phyloP scores from a whole-genome alignment of 1,284 basidiomycete genomes.

The Naganishia sp. region DNA sequence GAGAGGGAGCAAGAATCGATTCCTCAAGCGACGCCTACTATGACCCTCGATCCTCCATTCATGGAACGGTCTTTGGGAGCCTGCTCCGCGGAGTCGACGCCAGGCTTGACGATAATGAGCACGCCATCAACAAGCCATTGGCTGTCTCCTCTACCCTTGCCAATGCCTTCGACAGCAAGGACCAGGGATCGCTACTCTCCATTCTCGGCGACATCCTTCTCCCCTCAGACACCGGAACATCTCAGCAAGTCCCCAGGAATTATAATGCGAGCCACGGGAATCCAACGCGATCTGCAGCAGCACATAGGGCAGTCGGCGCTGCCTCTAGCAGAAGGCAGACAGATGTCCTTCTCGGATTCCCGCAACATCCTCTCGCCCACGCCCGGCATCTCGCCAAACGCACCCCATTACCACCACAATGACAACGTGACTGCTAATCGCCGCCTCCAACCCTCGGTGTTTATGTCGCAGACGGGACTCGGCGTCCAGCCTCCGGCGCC shows the following conservation, averaged over 20 bases:
- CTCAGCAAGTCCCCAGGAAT: conserved; percentile 32
- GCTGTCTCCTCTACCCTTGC: conserved; percentile 33
- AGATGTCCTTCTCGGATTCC: conserved; percentile 19
- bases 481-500: conserved; percentile 11
- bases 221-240: conserved; percentile 34
- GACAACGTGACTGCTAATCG: neutral
- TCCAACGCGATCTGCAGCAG: conserved; percentile 1
- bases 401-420: conserved; percentile 3
- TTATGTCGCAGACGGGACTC: conserved; percentile 6
- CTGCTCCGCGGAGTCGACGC: conserved; percentile 27
- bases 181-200: conserved; percentile 32
- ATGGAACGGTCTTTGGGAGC: conserved; percentile 31
- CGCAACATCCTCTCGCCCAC: conserved; percentile 36
- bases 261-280: conserved; percentile 25
- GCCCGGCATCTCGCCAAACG: conserved; percentile 32
- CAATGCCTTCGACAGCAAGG: conserved; percentile 2
- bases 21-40: conserved; percentile 8
- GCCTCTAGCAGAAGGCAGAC: neutral
- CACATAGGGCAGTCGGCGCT: neutral
- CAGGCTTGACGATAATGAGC: conserved; percentile 2
- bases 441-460: conserved; percentile 1
- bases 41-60: conserved; percentile 32
- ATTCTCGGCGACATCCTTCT: conserved; percentile 36
- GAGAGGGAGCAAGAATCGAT: neutral
- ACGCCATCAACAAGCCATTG: conserved; percentile 22